Percentiles rank a stretch among this genome's conserved stretches.
Evolutionary conservation across 805 yeast species (phyloP).

Genomic region (Metschnikowia santaceciliae): DNA sequence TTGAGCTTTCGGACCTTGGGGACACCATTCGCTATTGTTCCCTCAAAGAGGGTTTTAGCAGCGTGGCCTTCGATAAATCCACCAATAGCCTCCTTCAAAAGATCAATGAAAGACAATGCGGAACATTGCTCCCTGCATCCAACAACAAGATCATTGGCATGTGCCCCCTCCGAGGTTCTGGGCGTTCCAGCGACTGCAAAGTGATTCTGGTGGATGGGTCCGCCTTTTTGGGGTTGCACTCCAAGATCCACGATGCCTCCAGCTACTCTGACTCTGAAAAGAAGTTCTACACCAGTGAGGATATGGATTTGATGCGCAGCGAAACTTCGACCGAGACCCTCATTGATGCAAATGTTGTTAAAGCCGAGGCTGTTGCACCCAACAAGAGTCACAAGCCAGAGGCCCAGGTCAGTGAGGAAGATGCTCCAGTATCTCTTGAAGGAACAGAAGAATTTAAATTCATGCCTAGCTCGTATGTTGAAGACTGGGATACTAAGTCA

Average conservation of each 20-base stretch:
- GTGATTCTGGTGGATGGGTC: constrained; percentile 52
- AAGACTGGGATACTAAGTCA: constrained; percentile 1
- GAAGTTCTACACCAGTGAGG: constrained; percentile 26
- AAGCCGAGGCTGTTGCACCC: background rate
- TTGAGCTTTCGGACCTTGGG: constrained; percentile 13
- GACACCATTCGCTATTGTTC: constrained; percentile 31
- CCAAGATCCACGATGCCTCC: constrained; percentile 31
- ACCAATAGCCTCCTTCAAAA: constrained; percentile 29
- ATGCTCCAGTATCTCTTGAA: background rate
- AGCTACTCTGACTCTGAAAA: constrained; percentile 9
- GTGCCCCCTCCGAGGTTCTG: constrained; percentile 27
- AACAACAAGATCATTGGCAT: constrained; percentile 46
- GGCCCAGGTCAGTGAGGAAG: background rate
- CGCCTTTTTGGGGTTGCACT: constrained; percentile 56
- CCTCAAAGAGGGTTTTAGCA: constrained; percentile 43
- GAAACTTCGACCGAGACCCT: constrained; percentile 12
- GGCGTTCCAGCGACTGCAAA: constrained; percentile 26
- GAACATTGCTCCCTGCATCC: constrained; percentile 60
- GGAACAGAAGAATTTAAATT: constrained; percentile 7
- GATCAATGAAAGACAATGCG: constrained; percentile 49
- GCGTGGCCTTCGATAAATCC: constrained; percentile 34
- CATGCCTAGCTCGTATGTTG: background rate
- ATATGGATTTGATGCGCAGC: constrained; percentile 11
- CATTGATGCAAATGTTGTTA: constrained; percentile 5
- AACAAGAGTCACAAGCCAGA: background rate